Conservation (phyloP, 371 early-diverging fungal genomes). For the Mortierella sp. region DNA sequence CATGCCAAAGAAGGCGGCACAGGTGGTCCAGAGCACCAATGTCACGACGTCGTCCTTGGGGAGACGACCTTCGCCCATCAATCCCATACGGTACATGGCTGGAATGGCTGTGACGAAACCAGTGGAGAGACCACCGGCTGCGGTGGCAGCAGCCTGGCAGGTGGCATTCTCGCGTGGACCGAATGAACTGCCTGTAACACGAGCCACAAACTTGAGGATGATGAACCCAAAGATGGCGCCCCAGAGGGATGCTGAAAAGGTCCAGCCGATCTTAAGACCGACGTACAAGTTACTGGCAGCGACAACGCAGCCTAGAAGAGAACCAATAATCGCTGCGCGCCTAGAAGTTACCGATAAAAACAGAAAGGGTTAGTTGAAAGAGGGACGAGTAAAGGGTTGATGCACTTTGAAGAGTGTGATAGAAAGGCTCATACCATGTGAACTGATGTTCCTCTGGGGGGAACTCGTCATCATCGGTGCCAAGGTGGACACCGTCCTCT, state of each 20-base stretch:
- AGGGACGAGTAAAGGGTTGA: no score
- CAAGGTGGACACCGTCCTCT: not conserved
- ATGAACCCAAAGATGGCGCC: constrained; percentile 77
- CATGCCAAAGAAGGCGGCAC: constrained; percentile 78
- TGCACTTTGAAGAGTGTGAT: not conserved
- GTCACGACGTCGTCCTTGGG: constrained; percentile 43
- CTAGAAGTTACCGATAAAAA: constrained; percentile 16
- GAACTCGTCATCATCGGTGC: constrained; percentile 29
- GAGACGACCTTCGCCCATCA: constrained; percentile 55
- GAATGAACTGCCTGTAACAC: constrained; percentile 67
- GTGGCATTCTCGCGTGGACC: constrained; percentile 80
- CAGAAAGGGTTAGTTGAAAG: not conserved
- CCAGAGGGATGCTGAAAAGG: constrained; percentile 76
- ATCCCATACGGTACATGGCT: constrained; percentile 76
- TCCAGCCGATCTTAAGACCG: constrained; percentile 78
- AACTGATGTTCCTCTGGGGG: constrained; percentile 39
- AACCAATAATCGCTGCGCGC: constrained; percentile 75
- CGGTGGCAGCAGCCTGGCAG: constrained; percentile 78
- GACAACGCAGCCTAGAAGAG: constrained; percentile 74
- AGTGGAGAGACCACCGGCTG: constrained; percentile 77
- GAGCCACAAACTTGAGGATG: constrained; percentile 72
- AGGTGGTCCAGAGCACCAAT: constrained; percentile 65
- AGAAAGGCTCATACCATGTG: constrained; percentile 25
- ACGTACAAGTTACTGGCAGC: constrained; percentile 80
- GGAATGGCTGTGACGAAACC: constrained; percentile 80